Percentiles rank a stretch among this genome's conserved stretches.
phyloP scores from a whole-genome alignment of 805 yeast species.

The Zygosaccharomyces siamensis region DNA sequence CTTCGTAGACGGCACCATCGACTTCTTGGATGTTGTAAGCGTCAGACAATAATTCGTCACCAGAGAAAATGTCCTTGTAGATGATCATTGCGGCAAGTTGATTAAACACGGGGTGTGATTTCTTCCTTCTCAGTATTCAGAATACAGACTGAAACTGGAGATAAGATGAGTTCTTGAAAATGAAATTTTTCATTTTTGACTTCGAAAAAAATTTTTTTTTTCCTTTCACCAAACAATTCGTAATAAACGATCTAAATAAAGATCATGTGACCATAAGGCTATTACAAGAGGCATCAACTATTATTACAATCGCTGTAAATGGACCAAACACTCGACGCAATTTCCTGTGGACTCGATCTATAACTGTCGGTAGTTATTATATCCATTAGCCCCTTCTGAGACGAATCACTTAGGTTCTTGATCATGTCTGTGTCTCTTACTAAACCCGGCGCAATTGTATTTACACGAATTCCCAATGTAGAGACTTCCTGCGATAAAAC shows the following conservation, averaged over 20 bases:
- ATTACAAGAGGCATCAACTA: neutral
- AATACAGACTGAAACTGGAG: neutral
- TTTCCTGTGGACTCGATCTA: constrained; percentile 9
- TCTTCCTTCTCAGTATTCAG: neutral
- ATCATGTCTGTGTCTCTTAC: constrained; percentile 31
- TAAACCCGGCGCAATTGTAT: constrained; percentile 22
- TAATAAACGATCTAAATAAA: constrained; percentile 1
- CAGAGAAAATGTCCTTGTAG: constrained; percentile 77
- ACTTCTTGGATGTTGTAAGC: constrained; percentile 89
- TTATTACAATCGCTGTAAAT: neutral
- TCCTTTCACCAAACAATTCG: constrained; percentile 3
- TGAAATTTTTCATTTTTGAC: constrained; percentile 8
- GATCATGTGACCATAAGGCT: neutral
- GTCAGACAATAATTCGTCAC: constrained; percentile 94
- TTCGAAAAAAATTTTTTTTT: constrained; percentile 1
- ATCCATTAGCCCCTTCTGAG: constrained; percentile 1
- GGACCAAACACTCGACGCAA: constrained; percentile 19
- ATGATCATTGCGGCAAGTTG: constrained; percentile 31
- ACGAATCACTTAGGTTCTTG: constrained; percentile 1
- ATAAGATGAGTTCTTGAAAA: constrained; percentile 5
- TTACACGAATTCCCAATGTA: constrained; percentile 17
- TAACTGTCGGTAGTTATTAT: neutral
- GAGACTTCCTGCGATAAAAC: constrained; percentile 23
- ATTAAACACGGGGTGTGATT: neutral
- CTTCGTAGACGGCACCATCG: constrained; percentile 91